phyloP scores from a whole-genome alignment of 768 basidiomycete genomes.

The Boletus rufocinnamomeus region DNA sequence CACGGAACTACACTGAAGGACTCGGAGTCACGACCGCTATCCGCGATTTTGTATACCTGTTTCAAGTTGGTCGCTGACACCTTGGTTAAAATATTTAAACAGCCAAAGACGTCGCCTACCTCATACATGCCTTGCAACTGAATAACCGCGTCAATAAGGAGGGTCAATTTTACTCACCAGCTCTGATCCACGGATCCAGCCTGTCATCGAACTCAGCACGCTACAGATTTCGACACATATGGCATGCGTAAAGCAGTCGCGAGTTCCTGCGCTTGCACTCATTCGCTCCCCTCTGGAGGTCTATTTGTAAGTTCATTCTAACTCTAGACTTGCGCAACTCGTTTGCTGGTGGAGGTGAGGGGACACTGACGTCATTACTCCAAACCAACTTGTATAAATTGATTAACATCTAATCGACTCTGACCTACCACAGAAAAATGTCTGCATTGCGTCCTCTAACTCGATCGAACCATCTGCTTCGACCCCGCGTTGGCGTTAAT shows the following conservation, averaged over 20 bases:
- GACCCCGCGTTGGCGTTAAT: not conserved
- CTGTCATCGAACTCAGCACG: not conserved
- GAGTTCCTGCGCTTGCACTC: not conserved
- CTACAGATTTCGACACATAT: not conserved
- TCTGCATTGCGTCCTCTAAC: not conserved
- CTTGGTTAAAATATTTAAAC: no score
- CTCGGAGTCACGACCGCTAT: no score
- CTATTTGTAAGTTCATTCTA: no score
- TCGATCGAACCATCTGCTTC: not conserved
- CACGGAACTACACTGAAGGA: no score
- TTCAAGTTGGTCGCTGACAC: no score
- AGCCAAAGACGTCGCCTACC: no score
- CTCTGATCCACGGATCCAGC: no score
- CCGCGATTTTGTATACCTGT: no score
- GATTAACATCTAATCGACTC: not conserved
- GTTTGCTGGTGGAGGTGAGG: not conserved
- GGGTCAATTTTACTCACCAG: no score
- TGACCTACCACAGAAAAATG: not conserved
- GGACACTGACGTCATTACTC: conserved; percentile 8
- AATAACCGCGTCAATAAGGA: no score
- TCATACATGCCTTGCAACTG: no score
- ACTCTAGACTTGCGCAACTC: not conserved
- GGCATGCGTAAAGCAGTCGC: not conserved
- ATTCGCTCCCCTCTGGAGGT: no score
- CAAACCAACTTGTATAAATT: not conserved